phyloP scores from a whole-genome alignment of 2,329 filamentous ascomycete species.

The Calonectria hongkongensis region DNA sequence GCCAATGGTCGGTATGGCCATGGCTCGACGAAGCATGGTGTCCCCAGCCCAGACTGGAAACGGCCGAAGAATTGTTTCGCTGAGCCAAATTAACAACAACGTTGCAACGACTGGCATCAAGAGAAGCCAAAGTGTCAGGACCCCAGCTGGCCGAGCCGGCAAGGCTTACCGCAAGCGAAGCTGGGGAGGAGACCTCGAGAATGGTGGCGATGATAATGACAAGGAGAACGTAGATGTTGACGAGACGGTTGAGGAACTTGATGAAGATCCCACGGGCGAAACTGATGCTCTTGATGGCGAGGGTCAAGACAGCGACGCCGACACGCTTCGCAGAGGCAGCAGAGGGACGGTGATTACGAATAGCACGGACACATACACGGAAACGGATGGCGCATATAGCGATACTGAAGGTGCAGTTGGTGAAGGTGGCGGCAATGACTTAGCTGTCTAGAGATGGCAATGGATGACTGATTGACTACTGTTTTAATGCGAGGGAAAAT shows the following conservation, averaged over 20 bases:
- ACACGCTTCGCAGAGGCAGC: constrained; percentile 69
- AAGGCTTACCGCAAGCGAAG: constrained; percentile 79
- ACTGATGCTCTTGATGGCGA: constrained; percentile 51
- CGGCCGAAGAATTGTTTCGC: constrained; percentile 88
- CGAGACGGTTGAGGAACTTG: constrained; percentile 78
- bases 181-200: constrained; percentile 75
- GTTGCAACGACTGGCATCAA: constrained; percentile 78
- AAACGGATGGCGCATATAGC: constrained; percentile 68
- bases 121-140: constrained; percentile 86
- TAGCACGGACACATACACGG: constrained; percentile 61
- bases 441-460: constrained; percentile 56
- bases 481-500: constrained; percentile 22
- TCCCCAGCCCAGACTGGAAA: constrained; percentile 71
- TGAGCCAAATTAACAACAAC: constrained; percentile 92
- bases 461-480: constrained; percentile 30
- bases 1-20: constrained; percentile 71
- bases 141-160: constrained; percentile 63
- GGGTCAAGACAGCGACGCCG: constrained; percentile 68
- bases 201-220: constrained; percentile 72
- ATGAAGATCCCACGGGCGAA: constrained; percentile 53
- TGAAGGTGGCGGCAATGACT: constrained; percentile 58
- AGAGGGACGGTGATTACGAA: constrained; percentile 69
- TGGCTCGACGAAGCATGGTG: constrained; percentile 70
- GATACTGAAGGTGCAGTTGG: constrained; percentile 40
- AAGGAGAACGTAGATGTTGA: constrained; percentile 79